A percentile compares a stretch with the other conserved stretches of the same genome.
phyloP scores from a whole-genome alignment of 2,329 filamentous ascomycete species.

The Pseudocercospora fuligena region DNA sequence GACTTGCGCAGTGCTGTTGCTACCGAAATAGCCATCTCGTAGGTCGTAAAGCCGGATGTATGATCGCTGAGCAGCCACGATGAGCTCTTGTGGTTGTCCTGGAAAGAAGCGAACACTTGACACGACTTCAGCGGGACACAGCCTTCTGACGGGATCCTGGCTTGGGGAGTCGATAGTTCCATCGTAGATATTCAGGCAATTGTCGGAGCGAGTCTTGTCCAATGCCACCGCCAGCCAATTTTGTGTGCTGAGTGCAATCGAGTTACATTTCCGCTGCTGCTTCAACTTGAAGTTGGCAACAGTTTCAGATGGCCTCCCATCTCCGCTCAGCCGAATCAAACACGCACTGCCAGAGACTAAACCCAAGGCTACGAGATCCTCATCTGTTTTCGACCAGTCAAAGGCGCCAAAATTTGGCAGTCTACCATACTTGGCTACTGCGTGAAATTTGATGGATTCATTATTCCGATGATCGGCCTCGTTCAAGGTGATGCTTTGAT shows the following conservation, averaged over 20 bases:
- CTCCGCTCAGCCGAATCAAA: conserved; percentile 73
- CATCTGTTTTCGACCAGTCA: conserved; percentile 66
- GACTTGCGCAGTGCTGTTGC: conserved; percentile 46
- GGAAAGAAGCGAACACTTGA: conserved; percentile 83
- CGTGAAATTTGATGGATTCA: conserved; percentile 5
- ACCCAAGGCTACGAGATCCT: conserved; percentile 74
- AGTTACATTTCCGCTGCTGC: conserved; percentile 77
- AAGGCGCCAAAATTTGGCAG: conserved; percentile 67
- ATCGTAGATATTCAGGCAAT: conserved; percentile 83
- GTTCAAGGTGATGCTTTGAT: conserved; percentile 64
- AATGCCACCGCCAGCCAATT: conserved; percentile 75
- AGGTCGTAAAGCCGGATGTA: conserved; percentile 79
- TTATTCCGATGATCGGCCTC: conserved; percentile 53
- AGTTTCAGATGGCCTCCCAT: conserved; percentile 46
- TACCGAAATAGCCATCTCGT: conserved; percentile 48
- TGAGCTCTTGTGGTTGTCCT: conserved; percentile 73
- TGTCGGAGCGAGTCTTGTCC: conserved; percentile 80
- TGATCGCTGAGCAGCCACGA: conserved; percentile 76
- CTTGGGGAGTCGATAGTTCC: conserved; percentile 59
- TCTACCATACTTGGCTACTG: conserved; percentile 39
- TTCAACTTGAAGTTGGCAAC: conserved; percentile 72
- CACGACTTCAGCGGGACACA: conserved; percentile 70
- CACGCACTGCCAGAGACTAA: conserved; percentile 76
- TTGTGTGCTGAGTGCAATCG: conserved; percentile 78
- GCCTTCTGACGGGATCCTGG: conserved; percentile 59